These are phyloP conservation scores for Ascochyta clinopodiicola DNA, from an alignment of 2,329 filamentous ascomycete genomes.

Conservation along the genomic window DNA sequence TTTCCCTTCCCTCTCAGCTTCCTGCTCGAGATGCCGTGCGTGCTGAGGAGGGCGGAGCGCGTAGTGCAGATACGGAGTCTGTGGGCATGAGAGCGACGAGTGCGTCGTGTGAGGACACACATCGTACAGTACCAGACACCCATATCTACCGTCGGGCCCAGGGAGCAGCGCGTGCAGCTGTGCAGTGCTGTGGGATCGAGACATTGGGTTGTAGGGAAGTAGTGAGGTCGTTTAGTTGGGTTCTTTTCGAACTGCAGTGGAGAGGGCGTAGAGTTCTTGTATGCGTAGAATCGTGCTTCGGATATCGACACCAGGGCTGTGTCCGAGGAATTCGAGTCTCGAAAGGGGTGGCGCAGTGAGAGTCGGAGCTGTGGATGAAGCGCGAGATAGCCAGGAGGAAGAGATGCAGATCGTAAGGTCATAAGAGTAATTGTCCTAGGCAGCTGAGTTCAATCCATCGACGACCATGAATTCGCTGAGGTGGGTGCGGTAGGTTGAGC, in stretches of 20 bases:
- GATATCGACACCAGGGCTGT: not conserved
- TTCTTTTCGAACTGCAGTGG: not conserved
- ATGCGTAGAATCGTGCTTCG: not conserved
- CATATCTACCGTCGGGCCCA: not conserved
- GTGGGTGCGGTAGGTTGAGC: not conserved
- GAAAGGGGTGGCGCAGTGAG: not conserved
- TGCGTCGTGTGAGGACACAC: constrained; percentile 4
- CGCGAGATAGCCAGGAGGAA: not conserved
- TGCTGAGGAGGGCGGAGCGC: not conserved
- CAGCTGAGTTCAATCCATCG: not conserved
- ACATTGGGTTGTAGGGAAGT: not conserved
- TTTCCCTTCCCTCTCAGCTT: not conserved
- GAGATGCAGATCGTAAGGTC: not conserved
- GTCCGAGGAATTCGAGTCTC: not conserved
- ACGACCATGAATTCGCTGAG: not conserved
- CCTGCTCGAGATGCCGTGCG: not conserved
- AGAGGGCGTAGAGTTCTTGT: not conserved
- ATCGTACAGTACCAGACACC: constrained; percentile 6
- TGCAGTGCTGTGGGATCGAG: not conserved
- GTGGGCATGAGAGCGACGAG: not conserved
- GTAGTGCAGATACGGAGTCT: not conserved
- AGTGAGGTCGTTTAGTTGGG: not conserved
- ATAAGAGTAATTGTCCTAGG: not conserved
- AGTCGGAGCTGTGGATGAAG: not conserved
- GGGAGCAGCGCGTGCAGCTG: constrained; percentile 5